Evolutionary conservation across 257 asterid genomes (phyloP).

Genomic region (Ehretia macrophylla): DNA sequence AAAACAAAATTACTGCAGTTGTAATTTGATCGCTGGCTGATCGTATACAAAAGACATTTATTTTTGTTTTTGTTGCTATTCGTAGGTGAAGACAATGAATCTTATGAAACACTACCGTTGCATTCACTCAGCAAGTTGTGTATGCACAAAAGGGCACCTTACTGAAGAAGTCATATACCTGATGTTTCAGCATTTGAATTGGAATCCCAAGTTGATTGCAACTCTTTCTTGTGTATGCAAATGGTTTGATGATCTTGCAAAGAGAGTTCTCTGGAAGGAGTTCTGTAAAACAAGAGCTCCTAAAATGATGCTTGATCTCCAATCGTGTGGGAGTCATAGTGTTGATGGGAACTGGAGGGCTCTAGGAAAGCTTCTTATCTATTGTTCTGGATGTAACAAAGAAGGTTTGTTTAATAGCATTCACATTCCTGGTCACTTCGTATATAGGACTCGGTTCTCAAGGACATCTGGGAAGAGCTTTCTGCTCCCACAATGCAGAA

Average conservation of each 20-base stretch:
- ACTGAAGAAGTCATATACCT: constrained; percentile 70
- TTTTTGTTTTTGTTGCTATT: constrained; percentile 15
- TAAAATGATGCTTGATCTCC: constrained; percentile 90
- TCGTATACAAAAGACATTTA: background rate
- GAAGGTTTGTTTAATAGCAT: constrained; percentile 66
- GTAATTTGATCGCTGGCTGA: background rate
- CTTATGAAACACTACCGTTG: constrained; percentile 83
- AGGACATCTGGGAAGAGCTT: constrained; percentile 96
- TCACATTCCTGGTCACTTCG: constrained; percentile 87
- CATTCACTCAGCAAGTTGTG: constrained; percentile 75
- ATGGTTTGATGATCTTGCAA: constrained; percentile 95
- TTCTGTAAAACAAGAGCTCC: constrained; percentile 94
- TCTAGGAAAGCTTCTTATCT: constrained; percentile 81
- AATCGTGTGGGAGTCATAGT: constrained; percentile 79
- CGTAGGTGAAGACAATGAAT: constrained; percentile 47
- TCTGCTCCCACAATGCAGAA: constrained; percentile 75
- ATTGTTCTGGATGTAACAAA: constrained; percentile 70
- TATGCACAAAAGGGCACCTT: constrained; percentile 87
- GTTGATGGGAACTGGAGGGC: constrained; percentile 98
- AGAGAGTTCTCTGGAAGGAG: constrained; percentile 89
- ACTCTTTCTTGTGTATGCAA: constrained; percentile 82
- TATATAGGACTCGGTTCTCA: constrained; percentile 79
- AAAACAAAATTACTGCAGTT: too few species aligned
- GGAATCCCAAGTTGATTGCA: constrained; percentile 83
- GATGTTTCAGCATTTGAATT: constrained; percentile 63